Conservation (phyloP, 2,329 filamentous ascomycete genomes). For the Fusarium tanahbumbuense region DNA sequence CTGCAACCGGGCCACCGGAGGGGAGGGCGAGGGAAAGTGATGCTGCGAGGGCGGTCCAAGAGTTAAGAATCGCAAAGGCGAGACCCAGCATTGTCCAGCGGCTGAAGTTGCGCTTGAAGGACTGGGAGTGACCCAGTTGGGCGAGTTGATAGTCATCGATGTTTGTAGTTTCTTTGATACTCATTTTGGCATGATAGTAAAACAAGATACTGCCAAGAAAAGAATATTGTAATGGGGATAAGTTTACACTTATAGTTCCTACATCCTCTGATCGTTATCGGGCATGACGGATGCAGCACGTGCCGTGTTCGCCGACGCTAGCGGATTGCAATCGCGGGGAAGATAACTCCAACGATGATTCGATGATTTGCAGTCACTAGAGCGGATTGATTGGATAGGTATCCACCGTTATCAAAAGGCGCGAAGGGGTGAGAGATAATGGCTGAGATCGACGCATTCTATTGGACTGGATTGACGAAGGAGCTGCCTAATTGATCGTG, state of each 20-base stretch:
- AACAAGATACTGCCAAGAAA: not conserved
- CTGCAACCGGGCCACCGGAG: constrained; percentile 69
- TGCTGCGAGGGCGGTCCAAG: constrained; percentile 60
- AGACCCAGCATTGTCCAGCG: constrained; percentile 55
- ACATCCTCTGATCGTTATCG: not conserved
- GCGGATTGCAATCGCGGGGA: constrained; percentile 2
- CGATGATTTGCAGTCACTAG: not conserved
- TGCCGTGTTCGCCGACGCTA: constrained; percentile 1
- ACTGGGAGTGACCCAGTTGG: constrained; percentile 38
- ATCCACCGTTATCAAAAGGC: constrained; percentile 17
- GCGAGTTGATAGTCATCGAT: constrained; percentile 37
- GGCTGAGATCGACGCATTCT: not conserved
- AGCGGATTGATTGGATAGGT: not conserved
- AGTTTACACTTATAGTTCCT: not conserved
- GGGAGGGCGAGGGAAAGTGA: constrained; percentile 65
- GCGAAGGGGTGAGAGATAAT: constrained; percentile 5
- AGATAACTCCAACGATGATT: not conserved
- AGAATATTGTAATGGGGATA: not conserved
- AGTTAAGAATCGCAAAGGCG: constrained; percentile 60
- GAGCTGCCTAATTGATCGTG: not conserved
- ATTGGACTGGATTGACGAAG: not conserved
- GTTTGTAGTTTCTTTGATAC: constrained; percentile 18
- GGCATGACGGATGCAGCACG: not conserved
- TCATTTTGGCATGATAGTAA: not conserved
- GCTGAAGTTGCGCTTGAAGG: constrained; percentile 36